A percentile compares a stretch with the other conserved stretches of the same genome.
Conservation (phyloP, 1,139 yeast genomes). For the Yamadazyma kanchanaburiensis region DNA sequence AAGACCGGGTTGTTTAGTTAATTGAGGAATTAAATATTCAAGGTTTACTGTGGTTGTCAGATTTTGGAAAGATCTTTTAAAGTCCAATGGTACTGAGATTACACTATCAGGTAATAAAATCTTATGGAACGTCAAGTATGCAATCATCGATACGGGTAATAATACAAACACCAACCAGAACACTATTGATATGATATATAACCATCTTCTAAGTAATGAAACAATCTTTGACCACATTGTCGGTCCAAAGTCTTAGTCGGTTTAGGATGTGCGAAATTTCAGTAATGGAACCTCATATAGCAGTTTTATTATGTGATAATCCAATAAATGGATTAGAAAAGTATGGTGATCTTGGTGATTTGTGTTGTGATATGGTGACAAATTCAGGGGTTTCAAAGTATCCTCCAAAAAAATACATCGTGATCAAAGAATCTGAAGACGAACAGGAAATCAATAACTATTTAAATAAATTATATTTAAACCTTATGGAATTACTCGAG, state of each 20-base stretch:
- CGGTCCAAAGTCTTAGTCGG: not conserved
- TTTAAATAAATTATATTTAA: constrained; percentile 14
- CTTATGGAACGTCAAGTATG: constrained; percentile 24
- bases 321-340: constrained; percentile 27
- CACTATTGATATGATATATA: constrained; percentile 16
- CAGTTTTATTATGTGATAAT: constrained; percentile 47
- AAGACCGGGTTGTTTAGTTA: constrained; percentile 11
- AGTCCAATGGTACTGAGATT: constrained; percentile 12
- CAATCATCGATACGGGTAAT: constrained; percentile 23
- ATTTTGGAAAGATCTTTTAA: not conserved
- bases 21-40: constrained; percentile 1
- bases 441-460: constrained; percentile 11
- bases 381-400: constrained; percentile 11
- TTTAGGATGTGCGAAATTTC: not conserved
- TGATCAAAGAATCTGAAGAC: constrained; percentile 38
- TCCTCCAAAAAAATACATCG: constrained; percentile 38
- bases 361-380: constrained; percentile 29
- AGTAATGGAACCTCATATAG: constrained; percentile 25
- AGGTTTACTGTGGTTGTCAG: constrained; percentile 1
- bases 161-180: constrained; percentile 17
- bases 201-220: constrained; percentile 17
- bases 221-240: constrained; percentile 9
- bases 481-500: constrained; percentile 21
- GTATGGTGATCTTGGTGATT: constrained; percentile 55
- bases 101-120: constrained; percentile 20